Evolutionary conservation across 768 basidiomycete species (phyloP), one percentile per base, ranked within the genome.

Genomic region (Mycena crocata): DNA sequence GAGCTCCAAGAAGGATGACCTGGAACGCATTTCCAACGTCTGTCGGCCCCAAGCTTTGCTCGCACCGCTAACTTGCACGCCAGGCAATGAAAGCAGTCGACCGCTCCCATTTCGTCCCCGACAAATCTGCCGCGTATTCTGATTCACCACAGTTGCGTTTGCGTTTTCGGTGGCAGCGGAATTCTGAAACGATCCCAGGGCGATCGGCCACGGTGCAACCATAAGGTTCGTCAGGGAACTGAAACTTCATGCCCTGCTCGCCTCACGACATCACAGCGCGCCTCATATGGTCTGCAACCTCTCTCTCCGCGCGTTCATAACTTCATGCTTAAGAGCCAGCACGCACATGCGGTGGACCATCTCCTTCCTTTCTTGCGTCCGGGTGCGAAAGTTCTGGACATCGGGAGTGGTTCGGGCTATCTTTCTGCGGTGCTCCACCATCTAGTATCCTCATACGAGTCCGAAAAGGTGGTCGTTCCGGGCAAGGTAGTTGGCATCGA

Each of bases 391-490:
- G 92, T 96, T 1, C 90, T 99, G 32, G 97, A 99, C 73, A 89
- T 98, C 5, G 96, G 95, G 15, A 91, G 90, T 40, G 95, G 95
- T 24, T 94, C 92, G 0, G 95, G 94, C 0, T 98, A 97, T 76
- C 87, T 94, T 31, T 80, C 81, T n/a, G 94, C 92, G 0, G 92
- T 97, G 2, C 80, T 98, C 28, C 86, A 94, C 71, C 89, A 91
- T 62, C 86, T 98, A 21, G 65, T 70, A 40, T 24, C 69, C 26
- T 57, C 68, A 21, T 60, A 64, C 56, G 77, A 15, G 76, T 30
- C 66, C 5, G 62, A 17, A 10, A 50, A 49, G 14, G 62, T 56
- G n/a, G 35, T 6, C 10, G 40, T 40, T 8, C 17, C 79, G 14
- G 90, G 89, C 9, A 88, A 84, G 62, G 90, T 98, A 7, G 84